Conservation (phyloP, 805 yeast species). For the Candida palmyrensis region DNA sequence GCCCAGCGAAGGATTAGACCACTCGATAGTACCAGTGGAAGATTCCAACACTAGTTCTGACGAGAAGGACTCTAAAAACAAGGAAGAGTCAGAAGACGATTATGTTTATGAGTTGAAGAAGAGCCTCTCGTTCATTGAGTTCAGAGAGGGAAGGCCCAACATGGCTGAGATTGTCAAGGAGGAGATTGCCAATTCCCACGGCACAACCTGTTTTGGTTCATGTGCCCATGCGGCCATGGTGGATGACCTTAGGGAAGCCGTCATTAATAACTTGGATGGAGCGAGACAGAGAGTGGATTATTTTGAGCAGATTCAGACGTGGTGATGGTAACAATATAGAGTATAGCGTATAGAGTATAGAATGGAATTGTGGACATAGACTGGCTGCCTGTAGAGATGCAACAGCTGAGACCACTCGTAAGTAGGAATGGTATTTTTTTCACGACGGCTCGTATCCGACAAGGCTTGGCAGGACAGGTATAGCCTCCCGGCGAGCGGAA, state of each 20-base stretch:
- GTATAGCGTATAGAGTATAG: not conserved
- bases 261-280: slow-evolving; percentile 21
- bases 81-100: not conserved
- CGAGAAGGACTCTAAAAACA: slow-evolving; percentile 3
- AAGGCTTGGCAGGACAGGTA: too few relatives aligned
- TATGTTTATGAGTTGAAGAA: slow-evolving; percentile 9
- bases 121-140: slow-evolving; percentile 32
- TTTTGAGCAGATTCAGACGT: slow-evolving; percentile 30
- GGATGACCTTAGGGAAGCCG: slow-evolving; percentile 24
- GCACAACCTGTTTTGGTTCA: slow-evolving; percentile 41
- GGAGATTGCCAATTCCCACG: slow-evolving; percentile 32
- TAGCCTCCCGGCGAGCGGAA: too few relatives aligned
- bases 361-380: too few relatives aligned
- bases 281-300: slow-evolving; percentile 28
- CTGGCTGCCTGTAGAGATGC: too few relatives aligned
- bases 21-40: not conserved
- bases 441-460: too few relatives aligned
- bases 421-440: too few relatives aligned
- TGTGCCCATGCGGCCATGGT: slow-evolving; percentile 47
- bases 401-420: too few relatives aligned
- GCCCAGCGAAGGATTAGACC: slow-evolving; percentile 11
- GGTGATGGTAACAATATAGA: slow-evolving; percentile 16
- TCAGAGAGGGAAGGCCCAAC: slow-evolving; percentile 42
- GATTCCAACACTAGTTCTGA: slow-evolving; percentile 1
- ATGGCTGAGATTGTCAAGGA: slow-evolving; percentile 24